Percentiles rank a stretch among this genome's conserved stretches.
Evolutionary conservation across 2,329 filamentous ascomycete species (phyloP).

Genomic region (Ophiostoma novo-ulmi): DNA sequence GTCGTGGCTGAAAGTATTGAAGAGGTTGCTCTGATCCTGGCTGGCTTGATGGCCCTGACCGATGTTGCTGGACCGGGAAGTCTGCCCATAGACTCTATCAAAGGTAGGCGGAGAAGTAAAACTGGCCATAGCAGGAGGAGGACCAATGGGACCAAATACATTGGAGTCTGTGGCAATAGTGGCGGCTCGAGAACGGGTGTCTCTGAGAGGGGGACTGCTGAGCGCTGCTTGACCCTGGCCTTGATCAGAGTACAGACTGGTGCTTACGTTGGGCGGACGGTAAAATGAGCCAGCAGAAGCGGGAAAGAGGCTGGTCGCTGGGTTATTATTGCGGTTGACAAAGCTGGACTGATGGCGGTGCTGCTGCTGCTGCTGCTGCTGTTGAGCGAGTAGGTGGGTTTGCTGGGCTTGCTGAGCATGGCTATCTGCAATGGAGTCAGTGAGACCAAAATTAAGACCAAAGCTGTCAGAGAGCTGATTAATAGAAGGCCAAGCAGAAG

Average conservation of each 20-base stretch:
- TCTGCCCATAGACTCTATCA: background rate
- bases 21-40: background rate
- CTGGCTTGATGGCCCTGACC: no score
- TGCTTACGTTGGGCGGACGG: background rate
- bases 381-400: background rate
- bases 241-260: background rate
- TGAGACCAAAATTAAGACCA: background rate
- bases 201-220: background rate
- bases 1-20: background rate
- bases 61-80: background rate
- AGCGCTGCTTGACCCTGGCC: background rate
- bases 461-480: constrained; percentile 15
- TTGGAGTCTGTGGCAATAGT: background rate
- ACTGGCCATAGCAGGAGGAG: background rate
- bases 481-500: background rate
- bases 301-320: background rate
- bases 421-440: background rate
- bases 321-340: background rate
- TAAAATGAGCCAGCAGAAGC: background rate
- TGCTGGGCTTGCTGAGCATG: background rate
- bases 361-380: background rate
- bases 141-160: background rate
- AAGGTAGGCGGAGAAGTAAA: background rate
- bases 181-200: background rate
- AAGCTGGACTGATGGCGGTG: background rate